A percentile compares a stretch with the other conserved stretches of the same genome.
phyloP scores from a whole-genome alignment of 2,329 filamentous ascomycete species.

The Xylariaceae sp. region DNA sequence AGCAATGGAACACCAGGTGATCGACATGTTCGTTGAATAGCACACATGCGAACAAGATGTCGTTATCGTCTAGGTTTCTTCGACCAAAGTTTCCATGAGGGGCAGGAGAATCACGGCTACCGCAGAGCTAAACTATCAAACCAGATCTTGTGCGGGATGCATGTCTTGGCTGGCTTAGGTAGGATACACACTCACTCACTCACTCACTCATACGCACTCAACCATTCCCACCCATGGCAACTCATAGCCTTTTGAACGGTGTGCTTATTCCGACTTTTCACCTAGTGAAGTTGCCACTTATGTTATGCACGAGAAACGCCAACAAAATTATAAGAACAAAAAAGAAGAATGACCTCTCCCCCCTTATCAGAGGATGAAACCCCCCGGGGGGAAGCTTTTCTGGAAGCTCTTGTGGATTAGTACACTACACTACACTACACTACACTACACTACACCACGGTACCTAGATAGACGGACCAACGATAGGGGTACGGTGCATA shows the following conservation, averaged over 20 bases:
- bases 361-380: too few species aligned
- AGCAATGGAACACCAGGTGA: slow-evolving; percentile 30
- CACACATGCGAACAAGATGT: background rate
- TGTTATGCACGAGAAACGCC: too few species aligned
- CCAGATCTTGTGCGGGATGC: background rate
- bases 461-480: slow-evolving; percentile 1
- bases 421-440: background rate
- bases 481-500: background rate
- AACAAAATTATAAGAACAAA: too few species aligned
- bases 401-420: background rate
- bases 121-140: background rate
- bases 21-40: slow-evolving; percentile 30
- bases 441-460: too few species aligned
- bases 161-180: slow-evolving; percentile 5
- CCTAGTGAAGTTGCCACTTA: too few species aligned
- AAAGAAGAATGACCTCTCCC: too few species aligned
- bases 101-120: background rate
- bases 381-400: background rate
- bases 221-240: too few species aligned
- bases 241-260: too few species aligned
- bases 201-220: too few species aligned
- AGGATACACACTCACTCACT: background rate
- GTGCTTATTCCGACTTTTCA: too few species aligned
- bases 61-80: background rate
- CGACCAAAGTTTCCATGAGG: too few species aligned